These are phyloP conservation scores for Curvularia sp. DNA, from an alignment of 2,329 filamentous ascomycete species.

Conservation along the genomic window DNA sequence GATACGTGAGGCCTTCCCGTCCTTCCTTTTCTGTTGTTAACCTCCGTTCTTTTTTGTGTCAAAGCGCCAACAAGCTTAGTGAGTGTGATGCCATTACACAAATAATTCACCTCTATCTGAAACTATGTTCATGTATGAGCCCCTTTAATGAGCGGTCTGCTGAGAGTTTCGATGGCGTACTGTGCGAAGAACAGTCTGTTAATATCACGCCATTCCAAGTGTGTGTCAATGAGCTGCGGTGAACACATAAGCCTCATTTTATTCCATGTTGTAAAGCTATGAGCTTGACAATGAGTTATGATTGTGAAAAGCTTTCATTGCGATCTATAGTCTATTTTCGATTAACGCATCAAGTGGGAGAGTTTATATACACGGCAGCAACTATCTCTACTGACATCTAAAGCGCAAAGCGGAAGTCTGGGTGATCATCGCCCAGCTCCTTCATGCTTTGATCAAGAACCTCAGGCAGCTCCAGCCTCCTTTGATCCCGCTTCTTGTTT, in stretches of 20 bases:
- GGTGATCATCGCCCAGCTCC: slow-evolving; percentile 55
- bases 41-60: not conserved
- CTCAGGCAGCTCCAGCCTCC: slow-evolving; percentile 51
- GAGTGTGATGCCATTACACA: not conserved
- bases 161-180: not conserved
- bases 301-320: not conserved
- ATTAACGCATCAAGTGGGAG: not conserved
- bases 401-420: slow-evolving; percentile 57
- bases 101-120: not conserved
- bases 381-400: slow-evolving; percentile 4
- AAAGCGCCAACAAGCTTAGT: not conserved
- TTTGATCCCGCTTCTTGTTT: slow-evolving; percentile 54
- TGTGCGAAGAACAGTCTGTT: not conserved
- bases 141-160: not conserved
- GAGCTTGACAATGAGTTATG: not conserved
- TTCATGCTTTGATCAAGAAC: slow-evolving; percentile 2
- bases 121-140: not conserved
- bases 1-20: not conserved
- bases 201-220: not conserved
- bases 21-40: not conserved
- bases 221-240: not conserved
- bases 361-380: not conserved
- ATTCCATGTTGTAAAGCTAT: not conserved
- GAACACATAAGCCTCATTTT: not conserved
- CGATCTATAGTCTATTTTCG: not conserved